Conservation (phyloP, 495 filamentous ascomycete species). For the Mytilinidion resinicola region DNA sequence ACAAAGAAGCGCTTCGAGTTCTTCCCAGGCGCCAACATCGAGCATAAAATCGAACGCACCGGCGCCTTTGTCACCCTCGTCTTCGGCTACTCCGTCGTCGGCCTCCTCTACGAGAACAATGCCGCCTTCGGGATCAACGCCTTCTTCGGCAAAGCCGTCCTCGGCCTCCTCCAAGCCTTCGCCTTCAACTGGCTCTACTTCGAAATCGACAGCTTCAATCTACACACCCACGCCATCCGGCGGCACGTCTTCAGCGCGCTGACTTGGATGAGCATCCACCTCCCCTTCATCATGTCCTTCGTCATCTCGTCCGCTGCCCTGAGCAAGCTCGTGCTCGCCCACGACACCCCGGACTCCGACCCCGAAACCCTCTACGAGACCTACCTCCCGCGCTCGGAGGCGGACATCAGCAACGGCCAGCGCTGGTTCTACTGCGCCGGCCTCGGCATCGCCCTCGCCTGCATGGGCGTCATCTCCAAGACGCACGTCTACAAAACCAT, state of each 20-base stretch:
- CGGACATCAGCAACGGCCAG: conserved; percentile 41
- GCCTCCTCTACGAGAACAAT: conserved; percentile 49
- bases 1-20: conserved; percentile 47
- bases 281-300: conserved; percentile 54
- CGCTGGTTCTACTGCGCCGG: conserved; percentile 56
- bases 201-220: conserved; percentile 51
- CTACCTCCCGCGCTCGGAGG: conserved; percentile 40
- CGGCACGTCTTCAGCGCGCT: conserved; percentile 38
- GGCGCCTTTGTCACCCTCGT: conserved; percentile 55
- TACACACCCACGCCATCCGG: conserved; percentile 52
- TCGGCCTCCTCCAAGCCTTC: conserved; percentile 53
- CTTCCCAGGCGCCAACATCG: conserved; percentile 50
- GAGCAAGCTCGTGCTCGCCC: conserved; percentile 47
- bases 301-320: conserved; percentile 49
- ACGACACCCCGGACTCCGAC: conserved; percentile 43
- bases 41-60: conserved; percentile 54
- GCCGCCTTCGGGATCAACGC: conserved; percentile 47
- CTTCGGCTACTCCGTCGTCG: conserved; percentile 54
- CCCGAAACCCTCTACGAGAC: conserved; percentile 41
- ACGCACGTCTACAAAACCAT: conserved; percentile 42
- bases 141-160: conserved; percentile 54
- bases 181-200: conserved; percentile 61
- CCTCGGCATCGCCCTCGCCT: conserved; percentile 45
- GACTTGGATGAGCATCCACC: conserved; percentile 40
- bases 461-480: conserved; percentile 45